Conservation (phyloP, 2,329 filamentous ascomycete genomes). For the Venturia pyrina region DNA sequence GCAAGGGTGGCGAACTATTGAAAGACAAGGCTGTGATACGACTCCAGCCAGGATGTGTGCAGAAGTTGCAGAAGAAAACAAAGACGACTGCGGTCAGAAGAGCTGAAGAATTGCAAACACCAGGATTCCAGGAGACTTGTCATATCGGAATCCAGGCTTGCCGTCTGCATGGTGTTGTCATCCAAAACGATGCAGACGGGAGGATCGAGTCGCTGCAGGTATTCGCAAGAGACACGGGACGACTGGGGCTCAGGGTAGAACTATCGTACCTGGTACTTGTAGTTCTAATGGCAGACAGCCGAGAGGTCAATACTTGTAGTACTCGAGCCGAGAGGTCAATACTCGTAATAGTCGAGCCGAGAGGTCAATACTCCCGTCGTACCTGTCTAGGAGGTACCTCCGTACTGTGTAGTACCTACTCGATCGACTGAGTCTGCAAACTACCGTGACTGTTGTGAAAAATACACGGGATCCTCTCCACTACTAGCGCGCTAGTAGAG, state of each 20-base stretch:
- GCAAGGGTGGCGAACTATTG: not conserved
- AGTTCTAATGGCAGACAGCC: too few relatives aligned
- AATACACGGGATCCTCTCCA: too few relatives aligned
- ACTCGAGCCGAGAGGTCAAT: not conserved
- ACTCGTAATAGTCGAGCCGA: too few relatives aligned
- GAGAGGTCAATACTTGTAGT: not conserved
- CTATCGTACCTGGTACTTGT: too few relatives aligned
- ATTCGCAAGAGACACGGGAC: not conserved
- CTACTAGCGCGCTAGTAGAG: too few relatives aligned
- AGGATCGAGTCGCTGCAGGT: not conserved
- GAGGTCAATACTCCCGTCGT: too few relatives aligned
- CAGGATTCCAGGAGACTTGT: not conserved
- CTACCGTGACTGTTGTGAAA: too few relatives aligned
- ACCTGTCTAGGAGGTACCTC: too few relatives aligned
- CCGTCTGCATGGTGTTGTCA: not conserved
- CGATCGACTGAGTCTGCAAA: too few relatives aligned
- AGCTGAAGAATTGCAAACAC: not conserved
- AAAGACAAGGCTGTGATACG: constrained; percentile 3
- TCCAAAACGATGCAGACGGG: not conserved
- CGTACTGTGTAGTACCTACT: too few relatives aligned
- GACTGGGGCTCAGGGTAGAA: not conserved
- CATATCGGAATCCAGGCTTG: not conserved
- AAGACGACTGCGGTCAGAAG: not conserved
- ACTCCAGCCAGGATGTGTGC: not conserved
- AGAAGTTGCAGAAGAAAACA: not conserved